A percentile compares a stretch with the other conserved stretches of the same genome.
Conservation (phyloP, 108 stramenopile genomes). For the Skeletonema grethae region DNA sequence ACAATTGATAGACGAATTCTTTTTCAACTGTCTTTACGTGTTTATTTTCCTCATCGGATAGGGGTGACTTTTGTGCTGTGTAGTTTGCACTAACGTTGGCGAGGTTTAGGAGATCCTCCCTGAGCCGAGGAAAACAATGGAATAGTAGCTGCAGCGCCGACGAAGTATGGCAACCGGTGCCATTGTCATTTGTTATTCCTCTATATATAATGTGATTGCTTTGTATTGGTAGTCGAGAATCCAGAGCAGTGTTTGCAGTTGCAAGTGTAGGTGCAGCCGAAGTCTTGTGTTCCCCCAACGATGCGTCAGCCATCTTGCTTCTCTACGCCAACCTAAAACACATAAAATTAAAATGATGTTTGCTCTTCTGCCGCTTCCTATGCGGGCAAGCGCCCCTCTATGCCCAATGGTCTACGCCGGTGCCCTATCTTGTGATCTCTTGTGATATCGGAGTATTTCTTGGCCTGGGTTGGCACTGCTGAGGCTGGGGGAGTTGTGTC, state of each 20-base stretch:
- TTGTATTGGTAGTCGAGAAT: background rate
- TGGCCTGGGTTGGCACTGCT: too few relatives aligned
- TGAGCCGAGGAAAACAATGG: conserved; percentile 15
- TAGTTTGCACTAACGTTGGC: background rate
- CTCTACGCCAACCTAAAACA: background rate
- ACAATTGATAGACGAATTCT: conserved; percentile 37
- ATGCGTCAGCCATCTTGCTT: background rate
- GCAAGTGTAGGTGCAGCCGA: background rate
- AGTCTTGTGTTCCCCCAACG: background rate
- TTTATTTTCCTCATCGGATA: background rate
- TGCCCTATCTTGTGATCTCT: too few relatives aligned
- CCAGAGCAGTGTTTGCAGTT: background rate
- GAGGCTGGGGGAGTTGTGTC: too few relatives aligned
- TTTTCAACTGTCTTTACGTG: background rate
- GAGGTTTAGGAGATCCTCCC: background rate
- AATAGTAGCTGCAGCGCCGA: conserved; percentile 29
- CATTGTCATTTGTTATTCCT: conserved; percentile 20
- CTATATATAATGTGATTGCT: background rate
- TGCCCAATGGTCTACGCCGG: too few relatives aligned
- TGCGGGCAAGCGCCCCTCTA: too few relatives aligned
- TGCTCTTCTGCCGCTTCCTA: background rate
- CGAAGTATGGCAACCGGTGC: conserved; percentile 27
- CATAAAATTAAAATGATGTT: too few relatives aligned
- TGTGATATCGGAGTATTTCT: too few relatives aligned
- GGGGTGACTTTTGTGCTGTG: background rate